Base-by-base conservation (phyloP, 257 asterid genomes). In the Fraxinus quadrangulata region DNA sequence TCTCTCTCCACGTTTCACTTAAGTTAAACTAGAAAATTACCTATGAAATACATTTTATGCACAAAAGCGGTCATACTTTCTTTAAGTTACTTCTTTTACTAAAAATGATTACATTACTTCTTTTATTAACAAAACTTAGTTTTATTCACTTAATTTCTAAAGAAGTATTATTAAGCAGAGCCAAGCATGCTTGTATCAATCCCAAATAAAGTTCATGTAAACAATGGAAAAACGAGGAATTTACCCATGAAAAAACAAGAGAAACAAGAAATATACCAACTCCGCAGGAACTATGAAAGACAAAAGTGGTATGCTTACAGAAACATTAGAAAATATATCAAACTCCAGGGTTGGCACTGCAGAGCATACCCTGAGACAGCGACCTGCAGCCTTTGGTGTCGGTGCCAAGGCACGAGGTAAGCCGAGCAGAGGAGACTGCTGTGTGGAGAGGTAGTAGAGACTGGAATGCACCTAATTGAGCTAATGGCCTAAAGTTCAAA, bases 301-400 rank as follows among this genome's bases (percentile, higher is more conserved):
- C 54, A 70, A 76, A 77, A 19, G 67, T 74, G 81, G 82, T 72
- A 72, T 76, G 81, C 94, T 91, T 90, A 89, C 94, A 80, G 87
- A 93, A 87, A 86, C 77, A 89, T 19, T 78, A 90, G 67, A 84
- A 84, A 90, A 73, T 82, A 33, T 85, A 89, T 94, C 98, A 94
- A 94, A 94, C 97, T 84, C 98, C 98, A 82, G 97, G 90, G 86
- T 90, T 89, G 88, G 98, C 94, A 92, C 94, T 85, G 97, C 93
- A 91, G 79, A 94, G 88, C 98, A 92, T 92, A 94, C 98, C 98
- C 97, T 92, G 95, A 92, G 98, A 92, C 94, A 92, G 84, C 51
- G 98, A 94, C 79, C 98, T 85, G 80, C 96, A 92, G 82, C 97
- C 94, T 21, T 79, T 87, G 70, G 92, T 77, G 83, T 92, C 96